These are phyloP conservation scores for Blastocystis sp. DNA, from an alignment of 352 stramenopile genomes.

Conservation along the genomic window DNA sequence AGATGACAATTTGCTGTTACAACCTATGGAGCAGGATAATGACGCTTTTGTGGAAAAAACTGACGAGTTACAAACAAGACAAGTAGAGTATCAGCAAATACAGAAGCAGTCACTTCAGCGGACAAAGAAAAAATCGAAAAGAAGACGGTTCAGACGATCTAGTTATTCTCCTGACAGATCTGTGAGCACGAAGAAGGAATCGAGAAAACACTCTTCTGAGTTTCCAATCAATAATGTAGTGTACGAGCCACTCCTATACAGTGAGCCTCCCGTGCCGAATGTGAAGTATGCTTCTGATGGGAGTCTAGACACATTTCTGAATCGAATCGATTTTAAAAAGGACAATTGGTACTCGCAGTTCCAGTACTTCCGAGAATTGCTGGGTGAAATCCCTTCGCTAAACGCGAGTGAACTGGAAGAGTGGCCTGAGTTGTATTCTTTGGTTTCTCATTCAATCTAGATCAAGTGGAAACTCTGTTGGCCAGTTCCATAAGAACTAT, in stretches of 20 bases:
- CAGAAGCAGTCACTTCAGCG: not conserved
- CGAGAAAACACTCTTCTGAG: not conserved
- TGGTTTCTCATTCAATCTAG: not conserved
- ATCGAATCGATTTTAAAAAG: conserved; percentile 27
- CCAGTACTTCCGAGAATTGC: conserved; percentile 30
- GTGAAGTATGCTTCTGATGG: not conserved
- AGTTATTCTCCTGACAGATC: not conserved
- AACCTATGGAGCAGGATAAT: too few species aligned
- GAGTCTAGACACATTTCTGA: not conserved
- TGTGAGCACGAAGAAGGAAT: not conserved
- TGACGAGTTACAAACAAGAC: too few species aligned
- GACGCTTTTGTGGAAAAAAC: too few species aligned
- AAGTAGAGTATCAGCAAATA: too few species aligned
- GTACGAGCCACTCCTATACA: not conserved
- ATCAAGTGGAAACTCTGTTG: not conserved
- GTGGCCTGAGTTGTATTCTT: not conserved
- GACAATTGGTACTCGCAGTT: conserved; percentile 40
- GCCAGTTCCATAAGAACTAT: not conserved
- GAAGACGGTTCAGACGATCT: not conserved
- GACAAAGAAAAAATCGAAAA: not conserved
- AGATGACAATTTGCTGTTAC: too few species aligned
- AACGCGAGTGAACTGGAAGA: not conserved
- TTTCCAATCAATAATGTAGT: conserved; percentile 2
- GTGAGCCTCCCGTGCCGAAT: not conserved
- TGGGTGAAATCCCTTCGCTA: not conserved